Percentiles rank a stretch among this genome's conserved stretches.
Evolutionary conservation across 306 rosid species (phyloP).

Genomic region (Inga oerstediana): DNA sequence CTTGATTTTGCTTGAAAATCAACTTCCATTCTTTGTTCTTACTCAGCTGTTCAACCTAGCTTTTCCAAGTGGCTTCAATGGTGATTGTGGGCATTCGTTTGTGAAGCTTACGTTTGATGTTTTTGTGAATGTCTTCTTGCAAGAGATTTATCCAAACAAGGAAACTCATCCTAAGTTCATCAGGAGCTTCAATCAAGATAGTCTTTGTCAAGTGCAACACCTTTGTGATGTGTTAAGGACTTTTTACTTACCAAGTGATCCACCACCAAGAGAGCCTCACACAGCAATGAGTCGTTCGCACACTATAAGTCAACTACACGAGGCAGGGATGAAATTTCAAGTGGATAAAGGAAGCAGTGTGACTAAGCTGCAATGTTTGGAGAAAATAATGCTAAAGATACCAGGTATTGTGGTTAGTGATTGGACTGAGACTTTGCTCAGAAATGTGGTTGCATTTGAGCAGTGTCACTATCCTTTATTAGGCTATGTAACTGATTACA

Average conservation of each 20-base stretch:
- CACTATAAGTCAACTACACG: conserved; percentile 15
- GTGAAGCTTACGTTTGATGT: neutral
- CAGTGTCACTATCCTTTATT: neutral
- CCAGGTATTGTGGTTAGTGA: conserved; percentile 27
- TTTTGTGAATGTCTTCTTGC: neutral
- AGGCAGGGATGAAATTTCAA: conserved; percentile 40
- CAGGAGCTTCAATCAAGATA: neutral
- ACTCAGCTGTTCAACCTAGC: neutral
- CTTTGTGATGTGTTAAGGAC: neutral
- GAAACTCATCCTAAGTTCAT: neutral
- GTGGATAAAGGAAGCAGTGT: conserved; percentile 24
- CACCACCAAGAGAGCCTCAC: neutral
- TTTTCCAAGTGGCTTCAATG: neutral
- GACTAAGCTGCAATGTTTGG: conserved; percentile 32
- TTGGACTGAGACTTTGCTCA: neutral
- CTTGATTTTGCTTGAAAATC: neutral
- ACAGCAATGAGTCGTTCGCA: neutral
- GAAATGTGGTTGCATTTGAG: conserved; percentile 33
- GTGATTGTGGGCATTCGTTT: neutral
- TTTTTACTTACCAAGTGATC: neutral
- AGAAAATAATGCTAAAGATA: conserved; percentile 35
- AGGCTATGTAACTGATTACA: neutral
- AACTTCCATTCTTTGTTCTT: neutral
- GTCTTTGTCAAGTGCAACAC: neutral
- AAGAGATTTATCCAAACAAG: neutral